Base-by-base conservation (phyloP, 148 eudicot genomes). In the Drosera capensis region DNA sequence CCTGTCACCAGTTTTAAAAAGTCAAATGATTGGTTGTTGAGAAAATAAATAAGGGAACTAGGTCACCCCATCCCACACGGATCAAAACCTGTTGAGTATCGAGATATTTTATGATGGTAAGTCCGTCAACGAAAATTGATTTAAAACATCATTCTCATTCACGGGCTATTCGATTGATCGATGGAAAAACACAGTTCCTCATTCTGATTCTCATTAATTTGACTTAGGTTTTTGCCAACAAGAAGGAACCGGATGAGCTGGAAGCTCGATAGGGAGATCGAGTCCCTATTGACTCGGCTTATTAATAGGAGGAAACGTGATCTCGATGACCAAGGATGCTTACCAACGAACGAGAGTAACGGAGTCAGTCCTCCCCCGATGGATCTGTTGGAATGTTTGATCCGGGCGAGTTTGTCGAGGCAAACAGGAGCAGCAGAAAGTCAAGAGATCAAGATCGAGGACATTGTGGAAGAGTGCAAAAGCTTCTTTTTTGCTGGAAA, bases 401-500 rank as follows among this genome's bases (percentile, higher is more conserved):
- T 78, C 34, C 19, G 42, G 45, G 65, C 58, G 12, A 70, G 70
- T 38, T 23, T 70, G 43, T 4, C 31, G 9, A 28, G 31, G 9
- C 4, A 28, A 4, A 2, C 9, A 11, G 38, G n/a, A 23, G 40
- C 14, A 25, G 13, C 16, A 37, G 17, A 2, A 24, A 24, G 18
- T 11, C 16, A 12, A 36, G 15, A 11, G 38, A 2, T 26, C 25
- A 64, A 44, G 0, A 63, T 51, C 11, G 25, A 62, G 13, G 84
- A 78, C 30, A 78, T 78, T 16, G 63, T 78, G 1, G 74, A 78
- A 41, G 85, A 78, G 53, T 78, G 85, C 43, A 78, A 78, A 59
- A 68, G 77, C 35, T 56, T 78, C 56, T 78, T 78, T 62, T 78
- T 74, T 23, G 80, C 85, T 22, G 85, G 85, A 17, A 78, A 73